These are phyloP conservation scores for Botrytis sinoallii DNA, from an alignment of 2,329 filamentous ascomycete genomes.

Conservation along the genomic window DNA sequence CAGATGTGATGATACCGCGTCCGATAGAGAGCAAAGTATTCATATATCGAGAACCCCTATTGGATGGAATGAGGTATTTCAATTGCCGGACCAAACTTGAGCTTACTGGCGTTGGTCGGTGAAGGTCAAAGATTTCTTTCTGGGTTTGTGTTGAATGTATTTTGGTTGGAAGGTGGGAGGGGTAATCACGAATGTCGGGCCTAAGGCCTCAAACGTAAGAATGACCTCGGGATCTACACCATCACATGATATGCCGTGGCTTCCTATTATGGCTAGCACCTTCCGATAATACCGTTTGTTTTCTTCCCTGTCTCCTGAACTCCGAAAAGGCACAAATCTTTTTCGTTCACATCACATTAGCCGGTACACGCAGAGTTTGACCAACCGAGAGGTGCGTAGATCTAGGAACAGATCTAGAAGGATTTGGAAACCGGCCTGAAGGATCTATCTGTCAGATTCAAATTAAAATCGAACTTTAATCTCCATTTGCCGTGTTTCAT, in stretches of 20 bases:
- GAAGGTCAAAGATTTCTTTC: slow-evolving; percentile 14
- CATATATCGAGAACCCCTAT: slow-evolving; percentile 7
- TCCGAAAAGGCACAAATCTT: neutral
- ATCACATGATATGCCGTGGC: neutral
- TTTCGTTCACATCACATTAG: neutral
- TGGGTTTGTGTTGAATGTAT: neutral
- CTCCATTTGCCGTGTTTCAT: neutral
- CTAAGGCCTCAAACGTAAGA: neutral
- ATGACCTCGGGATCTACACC: neutral
- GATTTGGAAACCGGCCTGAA: slow-evolving; percentile 10
- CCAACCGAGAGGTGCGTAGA: neutral
- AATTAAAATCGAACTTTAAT: neutral
- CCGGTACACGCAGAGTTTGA: slow-evolving; percentile 6
- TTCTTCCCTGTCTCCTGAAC: neutral
- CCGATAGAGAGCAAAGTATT: slow-evolving; percentile 23
- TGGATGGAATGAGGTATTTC: neutral
- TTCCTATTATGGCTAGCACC: neutral
- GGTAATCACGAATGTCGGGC: slow-evolving; percentile 3
- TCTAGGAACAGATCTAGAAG: slow-evolving; percentile 15
- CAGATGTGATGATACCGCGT: slow-evolving; percentile 23
- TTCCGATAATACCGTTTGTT: neutral
- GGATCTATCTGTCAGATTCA: neutral
- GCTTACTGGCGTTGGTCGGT: slow-evolving; percentile 6
- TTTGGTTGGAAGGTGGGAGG: slow-evolving; percentile 3
- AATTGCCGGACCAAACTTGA: neutral